These are phyloP conservation scores for Radiomyces spectabilis DNA, from an alignment of 192 early-diverging fungal species.

Conservation along the genomic window DNA sequence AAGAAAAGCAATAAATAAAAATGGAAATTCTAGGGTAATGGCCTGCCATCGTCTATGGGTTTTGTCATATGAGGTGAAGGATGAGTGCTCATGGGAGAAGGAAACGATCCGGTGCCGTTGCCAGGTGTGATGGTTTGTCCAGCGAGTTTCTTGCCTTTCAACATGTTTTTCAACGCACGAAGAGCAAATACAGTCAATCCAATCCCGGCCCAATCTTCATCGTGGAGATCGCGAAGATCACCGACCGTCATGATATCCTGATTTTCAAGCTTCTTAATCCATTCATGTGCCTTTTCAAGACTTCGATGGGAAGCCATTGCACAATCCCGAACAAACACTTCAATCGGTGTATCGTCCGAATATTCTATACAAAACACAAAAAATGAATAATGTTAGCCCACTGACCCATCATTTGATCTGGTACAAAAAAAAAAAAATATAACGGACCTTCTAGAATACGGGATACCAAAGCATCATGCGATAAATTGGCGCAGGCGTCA, in stretches of 20 bases:
- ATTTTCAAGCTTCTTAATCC: slow-evolving; percentile 60
- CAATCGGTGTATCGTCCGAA: slow-evolving; percentile 53
- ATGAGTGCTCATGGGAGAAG: too few relatives aligned
- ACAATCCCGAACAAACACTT: slow-evolving; percentile 62
- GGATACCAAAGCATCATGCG: too few relatives aligned
- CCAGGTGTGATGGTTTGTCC: not conserved
- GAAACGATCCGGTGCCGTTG: too few relatives aligned
- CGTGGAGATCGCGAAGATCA: slow-evolving; percentile 62
- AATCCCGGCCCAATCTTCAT: slow-evolving; percentile 67
- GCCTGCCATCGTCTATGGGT: too few relatives aligned
- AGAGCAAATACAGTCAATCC: slow-evolving; percentile 51
- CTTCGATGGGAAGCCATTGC: slow-evolving; percentile 56
- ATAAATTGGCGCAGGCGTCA: too few relatives aligned
- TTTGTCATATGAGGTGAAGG: too few relatives aligned
- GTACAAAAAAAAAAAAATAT: too few relatives aligned
- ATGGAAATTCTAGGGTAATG: too few relatives aligned
- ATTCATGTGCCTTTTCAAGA: slow-evolving; percentile 66
- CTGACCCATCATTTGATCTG: too few relatives aligned
- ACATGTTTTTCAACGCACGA: slow-evolving; percentile 43
- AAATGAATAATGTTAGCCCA: too few relatives aligned
- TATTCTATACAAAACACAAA: slow-evolving; percentile 12
- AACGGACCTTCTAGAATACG: slow-evolving; percentile 31
- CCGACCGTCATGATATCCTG: slow-evolving; percentile 80
- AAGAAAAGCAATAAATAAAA: too few relatives aligned
- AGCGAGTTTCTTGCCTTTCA: slow-evolving; percentile 37